Conservation (phyloP, 2,329 filamentous ascomycete species). For the Canariomyces notabilis region DNA sequence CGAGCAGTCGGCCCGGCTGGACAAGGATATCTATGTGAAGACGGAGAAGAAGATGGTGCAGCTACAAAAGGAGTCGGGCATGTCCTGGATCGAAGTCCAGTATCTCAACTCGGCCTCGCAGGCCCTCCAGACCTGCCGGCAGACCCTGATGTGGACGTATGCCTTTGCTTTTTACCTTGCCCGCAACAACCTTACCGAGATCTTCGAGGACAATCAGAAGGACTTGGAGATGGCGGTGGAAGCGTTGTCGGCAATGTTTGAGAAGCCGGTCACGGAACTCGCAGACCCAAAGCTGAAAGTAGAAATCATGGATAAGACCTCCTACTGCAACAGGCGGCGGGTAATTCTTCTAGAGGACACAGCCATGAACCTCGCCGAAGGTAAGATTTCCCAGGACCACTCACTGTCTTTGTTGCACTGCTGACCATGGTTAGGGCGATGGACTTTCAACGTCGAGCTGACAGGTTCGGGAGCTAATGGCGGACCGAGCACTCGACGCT, state of each 20-base stretch:
- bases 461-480: slow-evolving; percentile 17
- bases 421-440: slow-evolving; percentile 37
- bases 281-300: slow-evolving; percentile 87
- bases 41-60: slow-evolving; percentile 99
- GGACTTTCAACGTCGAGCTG: slow-evolving; percentile 41
- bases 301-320: slow-evolving; percentile 97
- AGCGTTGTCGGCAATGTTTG: slow-evolving; percentile 97
- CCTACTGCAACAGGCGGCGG: slow-evolving; percentile 89
- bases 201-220: slow-evolving; percentile 98
- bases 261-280: slow-evolving; percentile 87
- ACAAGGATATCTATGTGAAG: slow-evolving; percentile 93
- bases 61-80: slow-evolving; percentile 84
- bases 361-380: slow-evolving; percentile 82
- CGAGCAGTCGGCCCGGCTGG: slow-evolving; percentile 92
- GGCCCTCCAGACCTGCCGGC: slow-evolving; percentile 91
- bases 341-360: slow-evolving; percentile 89
- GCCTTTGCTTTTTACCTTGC: slow-evolving; percentile 98
- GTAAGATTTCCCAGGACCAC: slow-evolving; percentile 45
- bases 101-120: slow-evolving; percentile 92
- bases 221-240: slow-evolving; percentile 97
- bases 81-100: slow-evolving; percentile 99
- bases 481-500: slow-evolving; percentile 26
- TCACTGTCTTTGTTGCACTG: slow-evolving; percentile 1
- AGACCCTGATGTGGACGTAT: slow-evolving; percentile 98
- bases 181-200: slow-evolving; percentile 90